Evolutionary conservation across 257 asterid genomes (phyloP).

Genomic region (Solanum sitiens): DNA sequence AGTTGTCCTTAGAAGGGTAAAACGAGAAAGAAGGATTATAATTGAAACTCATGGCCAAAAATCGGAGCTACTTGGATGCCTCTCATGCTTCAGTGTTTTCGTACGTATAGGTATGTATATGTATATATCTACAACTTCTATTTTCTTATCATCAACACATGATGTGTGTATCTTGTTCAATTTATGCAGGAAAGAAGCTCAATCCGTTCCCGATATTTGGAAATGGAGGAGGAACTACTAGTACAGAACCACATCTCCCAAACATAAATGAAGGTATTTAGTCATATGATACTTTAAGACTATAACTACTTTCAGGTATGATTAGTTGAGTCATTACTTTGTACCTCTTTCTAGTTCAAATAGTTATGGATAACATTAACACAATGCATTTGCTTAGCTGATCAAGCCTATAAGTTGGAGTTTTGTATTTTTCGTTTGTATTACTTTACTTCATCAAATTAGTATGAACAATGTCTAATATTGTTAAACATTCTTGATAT

Average conservation of each 20-base stretch:
- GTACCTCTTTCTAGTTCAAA: neutral
- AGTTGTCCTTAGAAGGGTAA: constrained; percentile 50
- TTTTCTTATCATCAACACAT: neutral
- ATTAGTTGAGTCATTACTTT: neutral
- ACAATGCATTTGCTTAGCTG: neutral
- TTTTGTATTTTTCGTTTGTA: neutral
- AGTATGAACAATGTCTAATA: neutral
- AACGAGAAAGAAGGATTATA: neutral
- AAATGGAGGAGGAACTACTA: neutral
- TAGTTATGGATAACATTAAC: neutral
- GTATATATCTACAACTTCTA: neutral
- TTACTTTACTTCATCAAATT: neutral
- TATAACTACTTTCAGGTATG: neutral
- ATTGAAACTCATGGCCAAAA: neutral
- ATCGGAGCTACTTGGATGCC: constrained; percentile 38
- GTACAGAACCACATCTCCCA: neutral
- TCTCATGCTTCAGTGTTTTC: constrained; percentile 51
- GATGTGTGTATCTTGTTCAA: neutral
- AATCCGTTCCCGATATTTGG: constrained; percentile 27
- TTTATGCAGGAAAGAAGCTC: constrained; percentile 29
- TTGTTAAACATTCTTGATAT: neutral
- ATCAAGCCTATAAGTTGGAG: neutral
- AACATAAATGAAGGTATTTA: neutral
- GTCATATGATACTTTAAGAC: neutral
- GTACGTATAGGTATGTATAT: constrained; percentile 4